phyloP scores from a whole-genome alignment of 129 eudicot species.

The Calendula officinalis region DNA sequence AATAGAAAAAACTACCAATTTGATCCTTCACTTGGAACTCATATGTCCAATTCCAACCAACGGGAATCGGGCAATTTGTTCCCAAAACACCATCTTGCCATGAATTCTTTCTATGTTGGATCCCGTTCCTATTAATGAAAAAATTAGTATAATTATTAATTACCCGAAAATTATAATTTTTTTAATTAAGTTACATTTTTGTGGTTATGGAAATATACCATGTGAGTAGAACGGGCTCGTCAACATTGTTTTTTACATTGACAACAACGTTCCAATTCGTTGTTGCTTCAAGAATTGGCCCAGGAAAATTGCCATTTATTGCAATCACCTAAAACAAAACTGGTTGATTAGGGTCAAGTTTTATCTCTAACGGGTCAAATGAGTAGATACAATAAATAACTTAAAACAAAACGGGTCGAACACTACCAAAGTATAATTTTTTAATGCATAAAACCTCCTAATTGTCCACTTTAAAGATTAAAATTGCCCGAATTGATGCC shows the following conservation, averaged over 20 bases:
- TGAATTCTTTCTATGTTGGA: conserved; percentile 83
- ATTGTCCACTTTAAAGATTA: not conserved
- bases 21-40: conserved; percentile 95
- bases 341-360: not conserved
- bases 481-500: not conserved
- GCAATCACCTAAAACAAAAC: conserved; percentile 69
- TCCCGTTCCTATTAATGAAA: conserved; percentile 72
- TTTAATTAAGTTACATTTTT: not conserved
- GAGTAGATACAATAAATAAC: not conserved
- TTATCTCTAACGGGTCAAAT: not conserved
- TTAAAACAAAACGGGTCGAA: not conserved
- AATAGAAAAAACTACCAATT: conserved; percentile 95
- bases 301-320: conserved; percentile 83
- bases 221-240: conserved; percentile 90
- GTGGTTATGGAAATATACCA: conserved; percentile 45
- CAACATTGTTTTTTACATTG: conserved; percentile 83
- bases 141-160: conserved; percentile 10
- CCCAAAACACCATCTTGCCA: conserved; percentile 99
- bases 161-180: not conserved
- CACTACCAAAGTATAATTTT: not conserved
- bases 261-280: conserved; percentile 95
- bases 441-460: not conserved
- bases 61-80: conserved; percentile 95
- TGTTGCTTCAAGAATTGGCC: conserved; percentile 89
- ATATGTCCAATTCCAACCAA: conserved; percentile 99